A percentile compares a stretch with the other conserved stretches of the same genome.
phyloP scores from a whole-genome alignment of 306 rosid genomes.

The Chamaecrista fasciculata region DNA sequence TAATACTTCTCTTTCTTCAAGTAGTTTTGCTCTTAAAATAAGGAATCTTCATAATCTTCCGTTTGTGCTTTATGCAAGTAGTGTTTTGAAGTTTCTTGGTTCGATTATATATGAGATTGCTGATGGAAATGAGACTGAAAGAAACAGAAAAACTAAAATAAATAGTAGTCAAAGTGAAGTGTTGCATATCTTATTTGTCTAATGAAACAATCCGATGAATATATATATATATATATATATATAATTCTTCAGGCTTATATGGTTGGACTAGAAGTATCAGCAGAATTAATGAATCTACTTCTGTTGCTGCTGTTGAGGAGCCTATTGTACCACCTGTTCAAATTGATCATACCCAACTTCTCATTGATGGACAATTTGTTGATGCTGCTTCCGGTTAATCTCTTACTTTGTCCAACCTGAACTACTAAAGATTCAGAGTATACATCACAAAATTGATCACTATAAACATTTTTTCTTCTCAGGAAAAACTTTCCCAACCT shows the following conservation, averaged over 20 bases:
- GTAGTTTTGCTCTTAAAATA: neutral
- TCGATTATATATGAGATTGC: neutral
- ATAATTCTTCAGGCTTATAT: conserved; percentile 43
- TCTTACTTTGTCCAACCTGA: conserved; percentile 5
- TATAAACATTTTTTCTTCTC: conserved; percentile 7
- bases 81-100: conserved; percentile 11
- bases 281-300: conserved; percentile 45
- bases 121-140: neutral
- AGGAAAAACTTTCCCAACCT: conserved; percentile 73
- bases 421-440: neutral
- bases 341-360: conserved; percentile 51
- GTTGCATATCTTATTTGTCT: neutral
- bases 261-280: conserved; percentile 34
- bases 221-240: too few relatives aligned
- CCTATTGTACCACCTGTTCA: conserved; percentile 50
- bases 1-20: conserved; percentile 2
- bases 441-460: neutral
- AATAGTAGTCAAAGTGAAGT: neutral
- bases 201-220: neutral
- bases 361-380: conserved; percentile 66
- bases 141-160: neutral
- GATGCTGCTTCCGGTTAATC: conserved; percentile 68
- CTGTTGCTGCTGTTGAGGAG: conserved; percentile 47
- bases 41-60: neutral
- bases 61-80: neutral